A percentile compares a stretch with the other conserved stretches of the same genome.
Conservation (phyloP, 371 early-diverging fungal species). For the Thermomucor indicae-seudaticae region DNA sequence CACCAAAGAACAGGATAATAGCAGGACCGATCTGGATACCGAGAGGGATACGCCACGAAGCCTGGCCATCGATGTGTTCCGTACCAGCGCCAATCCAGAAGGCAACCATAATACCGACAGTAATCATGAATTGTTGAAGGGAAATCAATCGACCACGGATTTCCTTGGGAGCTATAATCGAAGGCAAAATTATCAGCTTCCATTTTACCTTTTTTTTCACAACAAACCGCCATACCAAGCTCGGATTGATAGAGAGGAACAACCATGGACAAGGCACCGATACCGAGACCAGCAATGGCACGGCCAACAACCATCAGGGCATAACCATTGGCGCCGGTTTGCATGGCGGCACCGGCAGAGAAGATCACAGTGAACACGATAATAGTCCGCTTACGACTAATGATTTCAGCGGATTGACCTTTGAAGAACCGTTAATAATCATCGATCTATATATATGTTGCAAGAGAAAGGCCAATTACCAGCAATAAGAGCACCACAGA, state of each 20-base stretch:
- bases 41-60: conserved; percentile 48
- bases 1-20: conserved; percentile 37
- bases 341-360: conserved; percentile 42
- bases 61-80: conserved; percentile 17
- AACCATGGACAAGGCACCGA: conserved; percentile 71
- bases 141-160: conserved; percentile 50
- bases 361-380: conserved; percentile 30
- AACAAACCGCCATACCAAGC: too few relatives aligned
- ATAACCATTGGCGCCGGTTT: conserved; percentile 48
- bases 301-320: conserved; percentile 65
- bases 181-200: too few relatives aligned
- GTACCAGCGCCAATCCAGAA: conserved; percentile 45
- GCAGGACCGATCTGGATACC: conserved; percentile 51
- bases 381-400: conserved; percentile 40
- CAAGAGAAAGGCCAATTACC: conserved; percentile 16
- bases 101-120: conserved; percentile 46
- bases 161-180: conserved; percentile 55
- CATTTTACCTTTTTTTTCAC: too few relatives aligned
- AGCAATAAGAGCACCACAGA: conserved; percentile 44
- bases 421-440: background rate
- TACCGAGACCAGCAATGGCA: conserved; percentile 71
- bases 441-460: background rate
- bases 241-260: conserved; percentile 44
- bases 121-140: conserved; percentile 44
- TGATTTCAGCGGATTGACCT: conserved; percentile 32